phyloP scores from a whole-genome alignment of 495 filamentous ascomycete genomes.

The Neurospora pannonica region DNA sequence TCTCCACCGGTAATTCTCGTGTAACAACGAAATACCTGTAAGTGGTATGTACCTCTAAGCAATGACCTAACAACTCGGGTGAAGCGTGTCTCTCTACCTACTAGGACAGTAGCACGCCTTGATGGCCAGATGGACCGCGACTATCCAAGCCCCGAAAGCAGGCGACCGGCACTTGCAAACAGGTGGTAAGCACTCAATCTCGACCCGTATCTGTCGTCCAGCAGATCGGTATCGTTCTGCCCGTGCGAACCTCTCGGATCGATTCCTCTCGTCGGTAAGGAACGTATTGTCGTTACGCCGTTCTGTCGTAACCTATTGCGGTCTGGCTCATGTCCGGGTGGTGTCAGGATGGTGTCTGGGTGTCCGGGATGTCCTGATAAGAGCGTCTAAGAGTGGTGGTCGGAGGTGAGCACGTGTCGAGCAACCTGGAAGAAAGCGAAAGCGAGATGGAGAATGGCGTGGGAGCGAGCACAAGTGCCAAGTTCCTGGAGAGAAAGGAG shows the following conservation, averaged over 20 bases:
- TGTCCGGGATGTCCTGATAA: background rate
- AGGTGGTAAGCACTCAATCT: background rate
- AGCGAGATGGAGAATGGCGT: constrained; percentile 1
- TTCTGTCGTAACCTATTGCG: background rate
- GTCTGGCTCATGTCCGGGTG: background rate
- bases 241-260: background rate
- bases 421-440: background rate
- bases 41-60: background rate
- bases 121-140: no score
- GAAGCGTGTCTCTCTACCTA: no score
- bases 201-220: background rate
- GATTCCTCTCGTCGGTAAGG: background rate
- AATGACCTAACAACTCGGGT: background rate
- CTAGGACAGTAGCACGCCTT: no score
- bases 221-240: background rate
- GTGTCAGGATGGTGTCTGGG: background rate
- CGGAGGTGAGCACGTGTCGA: background rate
- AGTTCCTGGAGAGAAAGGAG: background rate
- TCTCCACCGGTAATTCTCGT: background rate
- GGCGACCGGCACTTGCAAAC: background rate
- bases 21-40: background rate
- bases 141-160: no score
- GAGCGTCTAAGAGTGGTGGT: background rate
- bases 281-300: background rate
- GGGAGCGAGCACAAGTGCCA: background rate